phyloP scores from a whole-genome alignment of 2,329 filamentous ascomycete genomes.

The Penicillium sp. region DNA sequence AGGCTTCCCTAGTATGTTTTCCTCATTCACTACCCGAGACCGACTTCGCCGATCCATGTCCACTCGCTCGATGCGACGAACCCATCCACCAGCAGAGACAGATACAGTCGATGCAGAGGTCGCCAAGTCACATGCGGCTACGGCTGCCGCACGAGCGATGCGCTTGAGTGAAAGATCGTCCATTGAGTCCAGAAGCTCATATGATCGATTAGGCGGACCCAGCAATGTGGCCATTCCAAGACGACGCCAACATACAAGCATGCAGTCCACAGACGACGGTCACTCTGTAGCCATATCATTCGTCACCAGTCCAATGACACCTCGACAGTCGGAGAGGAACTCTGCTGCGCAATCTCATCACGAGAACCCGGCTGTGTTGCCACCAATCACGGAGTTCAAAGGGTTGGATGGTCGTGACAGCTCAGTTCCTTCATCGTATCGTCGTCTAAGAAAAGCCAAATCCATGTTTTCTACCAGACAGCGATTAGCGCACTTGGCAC shows the following conservation, averaged over 20 bases:
- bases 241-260: slow-evolving; percentile 20
- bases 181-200: slow-evolving; percentile 26
- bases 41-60: slow-evolving; percentile 41
- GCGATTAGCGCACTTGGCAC: slow-evolving; percentile 24
- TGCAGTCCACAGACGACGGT: slow-evolving; percentile 13
- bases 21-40: slow-evolving; percentile 29
- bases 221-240: slow-evolving; percentile 26
- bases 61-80: slow-evolving; percentile 36
- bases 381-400: slow-evolving; percentile 32
- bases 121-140: slow-evolving; percentile 36
- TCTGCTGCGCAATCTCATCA: slow-evolving; percentile 1
- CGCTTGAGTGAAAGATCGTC: slow-evolving; percentile 33
- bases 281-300: slow-evolving; percentile 1
- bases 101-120: slow-evolving; percentile 32
- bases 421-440: slow-evolving; percentile 48
- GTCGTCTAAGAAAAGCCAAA: slow-evolving; percentile 47
- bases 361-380: slow-evolving; percentile 20
- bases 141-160: slow-evolving; percentile 47
- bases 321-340: slow-evolving; percentile 3
- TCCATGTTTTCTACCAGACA: slow-evolving; percentile 49
- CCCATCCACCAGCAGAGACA: slow-evolving; percentile 20
- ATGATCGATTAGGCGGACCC: slow-evolving; percentile 31
- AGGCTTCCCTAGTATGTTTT: slow-evolving; percentile 26
- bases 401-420: slow-evolving; percentile 38
- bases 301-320: neutral